Evolutionary conservation across 2,329 filamentous ascomycete genomes (phyloP).

Genomic region (Diplocarpon mali): DNA sequence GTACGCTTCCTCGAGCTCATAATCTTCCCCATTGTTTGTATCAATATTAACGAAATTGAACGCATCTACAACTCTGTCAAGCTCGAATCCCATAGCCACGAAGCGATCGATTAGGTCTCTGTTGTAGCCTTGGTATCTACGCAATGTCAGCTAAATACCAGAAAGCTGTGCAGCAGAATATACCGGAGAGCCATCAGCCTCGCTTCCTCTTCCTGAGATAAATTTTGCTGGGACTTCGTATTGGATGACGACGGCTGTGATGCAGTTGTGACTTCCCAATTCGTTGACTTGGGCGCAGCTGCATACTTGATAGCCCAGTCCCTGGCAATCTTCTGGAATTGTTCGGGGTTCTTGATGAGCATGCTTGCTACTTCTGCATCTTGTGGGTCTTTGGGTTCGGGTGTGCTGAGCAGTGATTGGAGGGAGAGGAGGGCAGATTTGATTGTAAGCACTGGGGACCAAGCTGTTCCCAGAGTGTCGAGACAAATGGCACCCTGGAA

Average conservation of each 20-base stretch:
- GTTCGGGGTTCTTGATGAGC: conserved; percentile 67
- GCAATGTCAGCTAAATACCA: conserved; percentile 9
- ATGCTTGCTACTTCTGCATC: conserved; percentile 91
- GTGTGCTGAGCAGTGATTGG: conserved; percentile 83
- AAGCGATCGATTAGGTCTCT: conserved; percentile 75
- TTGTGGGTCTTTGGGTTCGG: conserved; percentile 93
- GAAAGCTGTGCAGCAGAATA: background rate
- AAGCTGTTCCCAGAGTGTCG: conserved; percentile 78
- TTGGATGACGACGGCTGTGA: conserved; percentile 17
- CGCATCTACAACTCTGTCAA: conserved; percentile 75
- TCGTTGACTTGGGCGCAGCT: conserved; percentile 52
- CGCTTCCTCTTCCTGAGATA: conserved; percentile 21
- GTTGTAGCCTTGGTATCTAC: conserved; percentile 79
- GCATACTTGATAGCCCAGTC: conserved; percentile 86
- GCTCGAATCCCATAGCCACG: conserved; percentile 80
- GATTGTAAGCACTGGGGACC: conserved; percentile 94
- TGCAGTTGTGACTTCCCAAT: conserved; percentile 33
- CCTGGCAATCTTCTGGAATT: conserved; percentile 71
- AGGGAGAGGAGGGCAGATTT: conserved; percentile 90
- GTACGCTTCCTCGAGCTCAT: conserved; percentile 73
- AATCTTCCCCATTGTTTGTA: conserved; percentile 4
- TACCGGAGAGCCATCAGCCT: conserved; percentile 18
- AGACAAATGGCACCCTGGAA: conserved; percentile 86
- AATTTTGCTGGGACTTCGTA: conserved; percentile 16
- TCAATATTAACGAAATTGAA: conserved; percentile 57